Conservation (phyloP, 306 rosid genomes). For the Quercus agrifolia region DNA sequence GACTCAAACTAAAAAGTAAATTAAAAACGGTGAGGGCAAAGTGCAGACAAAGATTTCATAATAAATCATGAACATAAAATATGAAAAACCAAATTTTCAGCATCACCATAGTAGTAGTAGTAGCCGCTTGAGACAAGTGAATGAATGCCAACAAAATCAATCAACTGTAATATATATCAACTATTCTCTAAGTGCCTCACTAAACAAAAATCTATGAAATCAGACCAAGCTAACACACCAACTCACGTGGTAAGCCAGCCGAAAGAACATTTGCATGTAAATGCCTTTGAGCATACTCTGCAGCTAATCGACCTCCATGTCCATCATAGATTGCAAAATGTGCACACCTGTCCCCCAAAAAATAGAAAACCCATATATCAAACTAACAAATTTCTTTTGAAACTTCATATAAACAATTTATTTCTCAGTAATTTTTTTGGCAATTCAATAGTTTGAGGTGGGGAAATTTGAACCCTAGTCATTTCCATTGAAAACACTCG, state of each 20-base stretch:
- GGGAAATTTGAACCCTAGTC: no score
- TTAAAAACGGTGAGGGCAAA: not conserved
- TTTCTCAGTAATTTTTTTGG: no score
- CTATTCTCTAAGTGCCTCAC: conserved; percentile 7
- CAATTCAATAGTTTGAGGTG: no score
- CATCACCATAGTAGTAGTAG: not conserved
- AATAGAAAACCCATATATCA: conserved; percentile 12
- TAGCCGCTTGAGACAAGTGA: not conserved
- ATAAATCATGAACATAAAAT: not conserved
- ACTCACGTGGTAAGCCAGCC: conserved; percentile 99
- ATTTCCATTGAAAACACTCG: no score
- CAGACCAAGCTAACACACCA: conserved; percentile 94
- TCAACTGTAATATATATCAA: not conserved
- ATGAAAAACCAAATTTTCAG: not conserved
- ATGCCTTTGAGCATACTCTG: conserved; percentile 75
- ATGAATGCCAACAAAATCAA: not conserved
- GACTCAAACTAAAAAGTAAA: not conserved
- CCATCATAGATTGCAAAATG: conserved; percentile 93
- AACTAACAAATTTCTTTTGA: conserved; percentile 13
- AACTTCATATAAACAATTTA: not conserved
- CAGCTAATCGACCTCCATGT: conserved; percentile 91
- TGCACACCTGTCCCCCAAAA: conserved; percentile 49
- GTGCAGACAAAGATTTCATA: not conserved
- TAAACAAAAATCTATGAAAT: conserved; percentile 31
- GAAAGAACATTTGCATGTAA: conserved; percentile 72